Base-by-base conservation (phyloP, 176 grass and related monocot species). In the Rhynchospora tenuis region DNA sequence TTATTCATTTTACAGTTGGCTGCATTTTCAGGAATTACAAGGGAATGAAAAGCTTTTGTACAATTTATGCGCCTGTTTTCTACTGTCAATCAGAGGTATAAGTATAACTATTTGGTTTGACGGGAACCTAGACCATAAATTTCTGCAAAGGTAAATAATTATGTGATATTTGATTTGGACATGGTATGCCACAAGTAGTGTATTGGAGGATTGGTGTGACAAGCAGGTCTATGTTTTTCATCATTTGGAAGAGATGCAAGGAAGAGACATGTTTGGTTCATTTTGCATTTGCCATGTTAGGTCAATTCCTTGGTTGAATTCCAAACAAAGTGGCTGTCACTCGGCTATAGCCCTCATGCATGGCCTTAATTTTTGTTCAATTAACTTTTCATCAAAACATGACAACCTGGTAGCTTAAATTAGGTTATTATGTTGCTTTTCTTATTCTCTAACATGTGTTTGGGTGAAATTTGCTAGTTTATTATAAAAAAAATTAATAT, bases 181-280 rank as follows among this genome's bases (percentile, higher is more conserved):
- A 26, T 31, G n/a, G n/a, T n/a, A 52, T 74, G 22, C 71, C 71
- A 74, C 46, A 63, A 82, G 31, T 20, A 85, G 76, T 28, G 50
- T 47, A 64, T 84, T 55, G 62, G 19, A n/a, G 26, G 46, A 83
- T 70, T 19, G 19, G 29, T 84, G 50, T 68, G 67, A 71, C 70
- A 66, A 78, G n/a, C 8, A 71, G 67, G 51, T 84, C 71, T 47
- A 55, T 84, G 44, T 22, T 62, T 38, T 63, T 76, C 61, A 64
- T 85, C 27, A 78, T 78, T 85, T 77, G 57, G 55, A 81, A 81
- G 59, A 63, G 78, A 81, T 64, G 33, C 58, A 63, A 63, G 54
- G 78, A 81, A 81, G 78, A 81, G 78, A 81, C 54, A 62, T 81
- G 78, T 81, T 63, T 81, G 78, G 78, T 42, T 81, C 78, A 64